Base-by-base conservation (phyloP, 805 yeast species). In the Candida ulmi region DNA sequence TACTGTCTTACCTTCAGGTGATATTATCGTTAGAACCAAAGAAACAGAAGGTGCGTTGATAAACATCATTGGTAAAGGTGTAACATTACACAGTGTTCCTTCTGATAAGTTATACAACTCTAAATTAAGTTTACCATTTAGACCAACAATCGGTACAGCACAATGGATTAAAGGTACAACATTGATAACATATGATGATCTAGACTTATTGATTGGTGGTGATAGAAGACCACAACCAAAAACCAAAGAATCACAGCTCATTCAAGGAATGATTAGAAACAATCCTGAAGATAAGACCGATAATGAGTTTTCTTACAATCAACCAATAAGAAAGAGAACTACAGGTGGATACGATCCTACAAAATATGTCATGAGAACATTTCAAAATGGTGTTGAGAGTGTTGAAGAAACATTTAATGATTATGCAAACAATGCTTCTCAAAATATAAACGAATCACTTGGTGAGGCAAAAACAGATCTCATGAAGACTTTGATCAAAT, bases 111-210 rank as follows among this genome's bases (percentile, higher is more conserved):
- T 93, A 27, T 90, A 82, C 63, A 83, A 85, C 52, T 82, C 76
- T 19, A 74, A 78, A 44, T 69, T 83, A 33, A 63, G 72, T 6
- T 73, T 83, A 17, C 95, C 96, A 2, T 74, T 77, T 25, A 71
- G 98, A 35, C 99, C 99, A 2, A 70, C 76, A 5, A 77, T 86
- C 7, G 77, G 88, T 28, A 75, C 93, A 0, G 66, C 85, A 33
- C 91, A 83, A 58, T 85, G 96, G 93, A 86, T 93, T 7, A 77
- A 82, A 48, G 96, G 96, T 3, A 65, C 83, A 0, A 76, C 77
- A 16, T 69, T 72, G 44, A 71, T 82, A n/a, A 65, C 79, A 2
- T 58, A 72, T 17, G 68, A 71, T 1, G 95, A 86, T 45, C 66
- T 93, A 38, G 81, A 83, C 42, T 39, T 54, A 11, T 54, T 87